Evolutionary conservation across 1,284 basidiomycete genomes (phyloP).

Genomic region (Rhizoctonia solani): DNA sequence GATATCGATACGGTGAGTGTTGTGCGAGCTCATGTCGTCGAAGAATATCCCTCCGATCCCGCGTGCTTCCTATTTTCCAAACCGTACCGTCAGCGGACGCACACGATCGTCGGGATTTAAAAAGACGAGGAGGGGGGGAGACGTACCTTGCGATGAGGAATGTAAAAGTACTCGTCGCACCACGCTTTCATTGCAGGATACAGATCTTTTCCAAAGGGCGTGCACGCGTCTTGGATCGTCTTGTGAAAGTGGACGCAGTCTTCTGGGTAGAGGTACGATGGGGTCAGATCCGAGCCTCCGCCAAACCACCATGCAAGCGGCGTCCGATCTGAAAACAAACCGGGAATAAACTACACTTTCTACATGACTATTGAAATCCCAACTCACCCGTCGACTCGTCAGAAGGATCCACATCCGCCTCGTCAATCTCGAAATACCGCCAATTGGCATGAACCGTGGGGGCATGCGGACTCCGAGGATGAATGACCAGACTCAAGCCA

Average conservation of each 20-base stretch:
- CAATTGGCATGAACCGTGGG: slow-evolving; percentile 98
- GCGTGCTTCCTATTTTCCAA: slow-evolving; percentile 62
- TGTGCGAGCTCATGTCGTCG: slow-evolving; percentile 76
- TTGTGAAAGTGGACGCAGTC: slow-evolving; percentile 89
- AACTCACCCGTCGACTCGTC: slow-evolving; percentile 43
- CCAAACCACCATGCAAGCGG: slow-evolving; percentile 98
- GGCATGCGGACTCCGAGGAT: slow-evolving; percentile 88
- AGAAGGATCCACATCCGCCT: slow-evolving; percentile 46
- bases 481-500: slow-evolving; percentile 89
- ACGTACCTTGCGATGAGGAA: slow-evolving; percentile 74
- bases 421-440: slow-evolving; percentile 92
- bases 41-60: slow-evolving; percentile 97
- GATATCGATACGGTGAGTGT: slow-evolving; percentile 57
- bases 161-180: slow-evolving; percentile 98
- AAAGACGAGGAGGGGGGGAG: too few species aligned
- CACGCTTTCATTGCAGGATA: slow-evolving; percentile 89
- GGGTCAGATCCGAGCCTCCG: slow-evolving; percentile 95
- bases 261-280: slow-evolving; percentile 87
- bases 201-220: slow-evolving; percentile 68
- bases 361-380: slow-evolving; percentile 1
- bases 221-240: slow-evolving; percentile 78
- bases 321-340: slow-evolving; percentile 44
- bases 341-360: background rate
- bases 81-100: background rate
- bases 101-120: too few species aligned